Evolutionary conservation across 768 basidiomycete species (phyloP).

Genomic region (Clitopilus hobsonii): DNA sequence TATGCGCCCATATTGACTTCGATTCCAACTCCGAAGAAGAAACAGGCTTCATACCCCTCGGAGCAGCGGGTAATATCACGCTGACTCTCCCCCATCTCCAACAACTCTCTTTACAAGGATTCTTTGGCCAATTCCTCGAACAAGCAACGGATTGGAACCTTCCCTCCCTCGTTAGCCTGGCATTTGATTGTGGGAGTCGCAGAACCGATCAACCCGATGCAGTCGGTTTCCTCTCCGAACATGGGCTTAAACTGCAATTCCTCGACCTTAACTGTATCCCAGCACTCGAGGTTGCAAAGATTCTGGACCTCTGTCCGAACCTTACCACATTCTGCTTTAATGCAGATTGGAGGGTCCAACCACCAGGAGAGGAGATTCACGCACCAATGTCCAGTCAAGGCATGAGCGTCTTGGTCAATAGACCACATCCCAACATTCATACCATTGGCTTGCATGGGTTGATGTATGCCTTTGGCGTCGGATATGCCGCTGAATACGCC

Average conservation of each 20-base stretch:
- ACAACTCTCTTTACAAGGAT: slow-evolving; percentile 60
- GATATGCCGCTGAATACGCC: slow-evolving; percentile 39
- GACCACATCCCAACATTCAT: slow-evolving; percentile 52
- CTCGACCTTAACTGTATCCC: slow-evolving; percentile 64
- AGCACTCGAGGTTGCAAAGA: slow-evolving; percentile 47
- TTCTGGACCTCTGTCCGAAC: slow-evolving; percentile 60
- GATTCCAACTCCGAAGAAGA: slow-evolving; percentile 24
- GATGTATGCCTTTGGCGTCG: slow-evolving; percentile 64
- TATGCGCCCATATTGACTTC: slow-evolving; percentile 55
- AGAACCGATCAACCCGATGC: slow-evolving; percentile 54
- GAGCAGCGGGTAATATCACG: slow-evolving; percentile 53
- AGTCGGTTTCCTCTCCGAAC: slow-evolving; percentile 50
- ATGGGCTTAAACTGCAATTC: slow-evolving; percentile 54
- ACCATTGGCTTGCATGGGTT: slow-evolving; percentile 70
- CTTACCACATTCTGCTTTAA: slow-evolving; percentile 68
- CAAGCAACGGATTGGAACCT: slow-evolving; percentile 65
- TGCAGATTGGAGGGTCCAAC: slow-evolving; percentile 56
- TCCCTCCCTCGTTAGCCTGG: slow-evolving; percentile 52
- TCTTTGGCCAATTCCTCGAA: slow-evolving; percentile 62
- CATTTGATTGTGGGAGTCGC: slow-evolving; percentile 47
- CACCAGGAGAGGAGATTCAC: slow-evolving; percentile 10
- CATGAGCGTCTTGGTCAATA: slow-evolving; percentile 36
- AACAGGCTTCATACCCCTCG: slow-evolving; percentile 44
- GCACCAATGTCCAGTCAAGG: slow-evolving; percentile 20
- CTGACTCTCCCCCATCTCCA: slow-evolving; percentile 51